Conservation (phyloP, 2,329 filamentous ascomycete species). For the Ophiostoma novo-ulmi region DNA sequence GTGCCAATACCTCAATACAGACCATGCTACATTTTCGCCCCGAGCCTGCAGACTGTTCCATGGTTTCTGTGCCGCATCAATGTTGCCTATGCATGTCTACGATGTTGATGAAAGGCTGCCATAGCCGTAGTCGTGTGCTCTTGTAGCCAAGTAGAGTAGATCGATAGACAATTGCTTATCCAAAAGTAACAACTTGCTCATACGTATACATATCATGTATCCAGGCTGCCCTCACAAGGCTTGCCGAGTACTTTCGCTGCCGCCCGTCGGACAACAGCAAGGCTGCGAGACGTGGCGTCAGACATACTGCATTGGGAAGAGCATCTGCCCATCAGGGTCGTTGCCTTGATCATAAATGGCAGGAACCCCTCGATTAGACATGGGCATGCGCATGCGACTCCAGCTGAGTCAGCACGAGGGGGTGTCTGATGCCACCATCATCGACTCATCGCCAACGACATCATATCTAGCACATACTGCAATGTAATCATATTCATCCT, state of each 20-base stretch:
- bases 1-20: not conserved
- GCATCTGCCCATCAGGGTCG: not conserved
- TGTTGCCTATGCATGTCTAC: not conserved
- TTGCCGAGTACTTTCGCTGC: not conserved
- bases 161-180: not conserved
- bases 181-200: not conserved
- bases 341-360: not conserved
- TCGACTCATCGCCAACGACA: not conserved
- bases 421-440: not conserved
- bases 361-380: conserved; percentile 2
- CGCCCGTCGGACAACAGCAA: conserved; percentile 4
- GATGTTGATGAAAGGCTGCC: not conserved
- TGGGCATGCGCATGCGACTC: not conserved
- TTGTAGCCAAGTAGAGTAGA: not conserved
- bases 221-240: not conserved
- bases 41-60: not conserved
- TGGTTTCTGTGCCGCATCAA: not conserved
- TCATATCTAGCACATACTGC: not conserved
- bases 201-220: not conserved
- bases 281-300: conserved; percentile 3
- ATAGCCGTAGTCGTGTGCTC: not conserved
- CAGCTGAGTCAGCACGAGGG: not conserved
- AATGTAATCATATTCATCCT: not conserved
- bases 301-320: conserved; percentile 4
- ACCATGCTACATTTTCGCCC: not conserved